Percentiles rank a stretch among this genome's conserved stretches.
Evolutionary conservation across 139 green algal genomes (phyloP).

Genomic region (Chlamydomonas incerta): DNA sequence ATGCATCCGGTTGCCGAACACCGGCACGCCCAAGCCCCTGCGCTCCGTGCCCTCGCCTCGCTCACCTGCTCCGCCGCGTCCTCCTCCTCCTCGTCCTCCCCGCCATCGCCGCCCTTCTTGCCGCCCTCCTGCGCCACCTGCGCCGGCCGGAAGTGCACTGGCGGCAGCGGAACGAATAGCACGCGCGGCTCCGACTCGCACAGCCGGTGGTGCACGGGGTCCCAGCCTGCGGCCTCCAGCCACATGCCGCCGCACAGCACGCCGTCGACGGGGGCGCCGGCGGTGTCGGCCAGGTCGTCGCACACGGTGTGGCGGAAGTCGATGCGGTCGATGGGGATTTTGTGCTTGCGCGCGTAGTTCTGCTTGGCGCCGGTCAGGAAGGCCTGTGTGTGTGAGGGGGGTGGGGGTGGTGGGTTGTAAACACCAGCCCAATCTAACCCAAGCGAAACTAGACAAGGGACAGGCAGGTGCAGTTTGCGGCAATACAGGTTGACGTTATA

Average conservation of each 20-base stretch:
- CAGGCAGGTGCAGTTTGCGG: no score
- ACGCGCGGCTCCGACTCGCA: slow-evolving; percentile 63
- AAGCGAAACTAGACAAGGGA: no score
- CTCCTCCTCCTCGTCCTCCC: not conserved
- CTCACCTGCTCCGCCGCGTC: not conserved
- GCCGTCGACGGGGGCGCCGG: slow-evolving; percentile 68
- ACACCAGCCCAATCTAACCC: no score
- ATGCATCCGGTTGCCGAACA: no score
- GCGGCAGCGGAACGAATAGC: slow-evolving; percentile 71
- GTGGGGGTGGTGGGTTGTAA: no score
- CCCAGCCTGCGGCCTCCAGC: slow-evolving; percentile 77
- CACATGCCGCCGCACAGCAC: slow-evolving; percentile 73
- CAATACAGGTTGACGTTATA: no score
- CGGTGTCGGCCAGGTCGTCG: slow-evolving; percentile 37
- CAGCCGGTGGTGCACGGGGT: slow-evolving; percentile 57
- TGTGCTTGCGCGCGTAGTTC: slow-evolving; percentile 83
- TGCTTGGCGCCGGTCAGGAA: slow-evolving; percentile 87
- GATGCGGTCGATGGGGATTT: slow-evolving; percentile 78
- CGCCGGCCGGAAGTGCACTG: slow-evolving; percentile 74
- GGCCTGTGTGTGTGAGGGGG: slow-evolving; percentile 59
- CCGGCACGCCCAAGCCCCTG: no score
- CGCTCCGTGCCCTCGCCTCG: no score
- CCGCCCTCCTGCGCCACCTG: slow-evolving; percentile 11
- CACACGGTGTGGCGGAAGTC: slow-evolving; percentile 72
- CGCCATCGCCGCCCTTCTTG: not conserved